Base-by-base conservation (phyloP, 768 basidiomycete genomes). In the Hygrophoropsis aurantiaca region DNA sequence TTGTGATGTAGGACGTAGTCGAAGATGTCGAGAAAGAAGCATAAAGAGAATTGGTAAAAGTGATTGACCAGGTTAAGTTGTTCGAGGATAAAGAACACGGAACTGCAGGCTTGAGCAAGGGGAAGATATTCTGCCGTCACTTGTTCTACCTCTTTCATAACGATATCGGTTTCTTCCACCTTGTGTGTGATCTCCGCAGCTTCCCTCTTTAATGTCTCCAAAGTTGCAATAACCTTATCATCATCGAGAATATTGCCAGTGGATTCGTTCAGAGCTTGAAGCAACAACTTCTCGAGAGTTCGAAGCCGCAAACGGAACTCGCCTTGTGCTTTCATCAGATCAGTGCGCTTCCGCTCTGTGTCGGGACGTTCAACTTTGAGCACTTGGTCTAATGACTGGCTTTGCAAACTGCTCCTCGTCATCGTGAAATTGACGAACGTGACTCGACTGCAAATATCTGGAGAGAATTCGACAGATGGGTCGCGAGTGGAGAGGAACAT, bases 401-500 rank as follows among this genome's bases (percentile, higher is more conserved):
- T 98, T 66, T 98, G 97, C 33, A 99, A 78, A 78, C 95, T 98
- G 65, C 93, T 93, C 49, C 94, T 82, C 0, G 97, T 99, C 95
- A 99, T 99, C 21, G 94, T 95, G 68, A 94, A 94, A 72, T 93
- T 94, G 70, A 94, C 91, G 58, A 94, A 93, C 0, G 89, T 92
- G 21, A 95, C 91, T 50, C 97, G 84, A 74, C 93, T 95, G 75
- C 95, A 98, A 57, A 99, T 94, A 65, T 99, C 97, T 3, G 97
- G 94, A 11, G 95, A 90, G 70, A 99, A 97, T 58, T 97, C 94
- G 52, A 97, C 88, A 0, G 95, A 95, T 2, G 97, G 94, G 65
- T 99, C 94, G 18, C 97, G 76, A 10, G 97, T 99, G 2, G 95
- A 91, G 36, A 99, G 77, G 82, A 99, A 99, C 92, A 99, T 94